Conservation (phyloP, 2,329 filamentous ascomycete genomes). For the Paraphoma sp. region DNA sequence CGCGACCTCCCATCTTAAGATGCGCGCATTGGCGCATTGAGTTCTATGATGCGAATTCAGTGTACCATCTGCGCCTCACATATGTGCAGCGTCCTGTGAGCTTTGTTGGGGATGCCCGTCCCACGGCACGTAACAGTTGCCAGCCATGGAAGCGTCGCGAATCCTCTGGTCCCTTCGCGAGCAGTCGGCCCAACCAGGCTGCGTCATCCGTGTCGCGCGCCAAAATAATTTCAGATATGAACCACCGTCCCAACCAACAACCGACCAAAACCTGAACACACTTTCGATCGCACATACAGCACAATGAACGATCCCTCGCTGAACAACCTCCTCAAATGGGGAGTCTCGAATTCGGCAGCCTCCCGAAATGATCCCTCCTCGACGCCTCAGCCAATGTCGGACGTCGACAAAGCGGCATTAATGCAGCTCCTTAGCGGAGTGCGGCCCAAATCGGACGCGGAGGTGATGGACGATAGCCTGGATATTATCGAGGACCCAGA, state of each 20-base stretch:
- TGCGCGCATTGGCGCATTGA: background rate
- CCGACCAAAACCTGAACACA: background rate
- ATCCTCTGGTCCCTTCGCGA: constrained; percentile 17
- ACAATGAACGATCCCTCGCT: constrained; percentile 66
- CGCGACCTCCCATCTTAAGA: constrained; percentile 5
- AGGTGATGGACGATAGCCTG: constrained; percentile 89
- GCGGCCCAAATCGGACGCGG: constrained; percentile 70
- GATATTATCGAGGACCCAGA: constrained; percentile 68
- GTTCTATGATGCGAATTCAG: background rate
- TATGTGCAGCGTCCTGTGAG: background rate
- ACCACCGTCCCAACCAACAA: constrained; percentile 5
- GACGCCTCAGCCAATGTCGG: constrained; percentile 62
- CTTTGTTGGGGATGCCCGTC: background rate
- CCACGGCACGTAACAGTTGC: constrained; percentile 14
- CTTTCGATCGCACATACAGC: background rate
- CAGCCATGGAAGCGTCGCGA: constrained; percentile 30
- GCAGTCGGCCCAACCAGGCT: constrained; percentile 22
- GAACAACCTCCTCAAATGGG: constrained; percentile 82
- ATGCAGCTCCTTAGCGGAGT: constrained; percentile 13
- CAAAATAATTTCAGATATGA: constrained; percentile 28
- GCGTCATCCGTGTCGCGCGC: constrained; percentile 27
- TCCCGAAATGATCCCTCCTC: constrained; percentile 40
- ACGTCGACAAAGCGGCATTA: constrained; percentile 13
- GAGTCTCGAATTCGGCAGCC: constrained; percentile 67
- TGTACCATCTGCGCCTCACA: background rate